Conservation (phyloP, 805 yeast genomes). For the Ascoidea asiatica region DNA sequence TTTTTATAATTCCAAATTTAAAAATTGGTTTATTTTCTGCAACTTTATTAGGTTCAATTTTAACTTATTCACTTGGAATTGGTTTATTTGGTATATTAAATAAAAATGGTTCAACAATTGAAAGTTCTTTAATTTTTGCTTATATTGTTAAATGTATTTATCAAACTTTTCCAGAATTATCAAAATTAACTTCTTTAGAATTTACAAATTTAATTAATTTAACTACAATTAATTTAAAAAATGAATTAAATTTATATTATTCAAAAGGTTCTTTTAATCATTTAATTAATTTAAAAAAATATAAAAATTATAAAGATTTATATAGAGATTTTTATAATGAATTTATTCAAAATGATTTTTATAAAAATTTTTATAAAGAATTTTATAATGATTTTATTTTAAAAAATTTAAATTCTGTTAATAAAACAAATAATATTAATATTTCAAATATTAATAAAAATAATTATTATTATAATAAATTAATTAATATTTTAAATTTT, state of each 20-base stretch:
- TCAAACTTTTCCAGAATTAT: constrained; percentile 82
- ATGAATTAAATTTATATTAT: constrained; percentile 15
- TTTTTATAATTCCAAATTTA: constrained; percentile 61
- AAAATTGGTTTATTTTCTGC: constrained; percentile 62
- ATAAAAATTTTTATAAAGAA: no score
- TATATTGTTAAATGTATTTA: constrained; percentile 89
- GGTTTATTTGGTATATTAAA: constrained; percentile 78
- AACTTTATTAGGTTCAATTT: constrained; percentile 71
- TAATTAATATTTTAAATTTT: constrained; percentile 9
- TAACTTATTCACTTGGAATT: constrained; percentile 61
- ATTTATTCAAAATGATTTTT: no score
- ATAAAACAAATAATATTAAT: constrained; percentile 10
- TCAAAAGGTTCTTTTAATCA: background rate
- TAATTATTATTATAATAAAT: constrained; percentile 1
- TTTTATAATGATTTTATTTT: no score
- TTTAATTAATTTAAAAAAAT: constrained; percentile 1
- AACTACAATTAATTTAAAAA: constrained; percentile 19
- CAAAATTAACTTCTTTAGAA: constrained; percentile 36
- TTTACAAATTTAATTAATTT: constrained; percentile 24
- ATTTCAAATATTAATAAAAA: constrained; percentile 2
- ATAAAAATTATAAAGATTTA: background rate
- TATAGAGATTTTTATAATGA: no score
- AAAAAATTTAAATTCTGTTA: constrained; percentile 6
- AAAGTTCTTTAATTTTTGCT: constrained; percentile 73
- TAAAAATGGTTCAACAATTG: constrained; percentile 80